phyloP scores from a whole-genome alignment of 371 early-diverging fungal genomes.

The Globomyces sp. region DNA sequence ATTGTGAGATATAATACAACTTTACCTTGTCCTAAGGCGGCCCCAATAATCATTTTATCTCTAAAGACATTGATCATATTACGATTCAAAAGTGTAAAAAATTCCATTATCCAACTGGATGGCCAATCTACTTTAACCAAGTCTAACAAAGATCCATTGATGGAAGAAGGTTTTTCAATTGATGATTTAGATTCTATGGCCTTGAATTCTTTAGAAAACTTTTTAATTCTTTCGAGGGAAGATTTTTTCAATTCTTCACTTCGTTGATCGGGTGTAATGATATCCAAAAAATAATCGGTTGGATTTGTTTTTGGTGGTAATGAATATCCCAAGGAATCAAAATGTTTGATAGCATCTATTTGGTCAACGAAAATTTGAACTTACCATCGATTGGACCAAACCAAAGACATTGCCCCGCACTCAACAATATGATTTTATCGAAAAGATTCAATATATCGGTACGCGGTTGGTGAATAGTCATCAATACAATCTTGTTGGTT shows the following conservation, averaged over 20 bases:
- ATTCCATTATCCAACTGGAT: slow-evolving; percentile 29
- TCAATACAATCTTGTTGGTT: slow-evolving; percentile 52
- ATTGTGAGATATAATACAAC: background rate
- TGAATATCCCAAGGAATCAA: slow-evolving; percentile 44
- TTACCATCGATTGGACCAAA: slow-evolving; percentile 54
- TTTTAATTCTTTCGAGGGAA: slow-evolving; percentile 32
- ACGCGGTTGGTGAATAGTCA: slow-evolving; percentile 94
- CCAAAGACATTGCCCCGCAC: slow-evolving; percentile 72
- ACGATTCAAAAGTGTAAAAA: slow-evolving; percentile 34
- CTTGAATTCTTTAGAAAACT: slow-evolving; percentile 32
- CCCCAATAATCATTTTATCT: slow-evolving; percentile 34
- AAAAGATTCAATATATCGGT: slow-evolving; percentile 83
- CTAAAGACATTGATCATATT: slow-evolving; percentile 42
- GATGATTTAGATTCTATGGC: background rate
- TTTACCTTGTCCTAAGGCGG: slow-evolving; percentile 36
- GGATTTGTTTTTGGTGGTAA: slow-evolving; percentile 68
- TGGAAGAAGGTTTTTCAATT: background rate
- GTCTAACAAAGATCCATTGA: background rate
- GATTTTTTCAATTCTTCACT: slow-evolving; percentile 27
- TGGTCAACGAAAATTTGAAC: slow-evolving; percentile 12
- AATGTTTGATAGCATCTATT: slow-evolving; percentile 29
- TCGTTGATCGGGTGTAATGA: slow-evolving; percentile 40
- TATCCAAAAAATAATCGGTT: slow-evolving; percentile 61
- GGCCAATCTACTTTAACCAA: slow-evolving; percentile 19
- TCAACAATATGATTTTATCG: slow-evolving; percentile 77